These are phyloP conservation scores for Coemansia sp. DNA, from an alignment of 192 early-diverging fungal species.

Conservation along the genomic window DNA sequence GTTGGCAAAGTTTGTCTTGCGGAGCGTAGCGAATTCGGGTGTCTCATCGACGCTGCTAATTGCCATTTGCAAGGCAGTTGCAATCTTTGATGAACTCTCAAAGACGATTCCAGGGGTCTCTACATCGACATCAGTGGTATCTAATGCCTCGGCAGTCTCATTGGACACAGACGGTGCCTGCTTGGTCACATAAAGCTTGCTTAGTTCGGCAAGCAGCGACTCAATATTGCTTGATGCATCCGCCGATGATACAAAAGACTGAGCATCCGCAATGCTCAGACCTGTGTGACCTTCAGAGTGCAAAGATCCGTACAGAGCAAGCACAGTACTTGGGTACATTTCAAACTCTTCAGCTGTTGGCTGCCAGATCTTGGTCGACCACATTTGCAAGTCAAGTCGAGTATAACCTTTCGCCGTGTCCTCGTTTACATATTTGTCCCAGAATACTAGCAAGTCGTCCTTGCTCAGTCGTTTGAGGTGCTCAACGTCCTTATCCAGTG, in stretches of 20 bases:
- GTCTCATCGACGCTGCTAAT: background rate
- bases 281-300: background rate
- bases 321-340: background rate
- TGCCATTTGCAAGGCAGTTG: background rate
- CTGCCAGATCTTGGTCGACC: background rate
- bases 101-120: background rate
- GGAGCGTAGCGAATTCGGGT: background rate
- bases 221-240: background rate
- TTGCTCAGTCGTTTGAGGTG: constrained; percentile 19
- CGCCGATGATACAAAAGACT: background rate
- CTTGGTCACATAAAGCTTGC: background rate
- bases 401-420: constrained; percentile 16
- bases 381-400: background rate
- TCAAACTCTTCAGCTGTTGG: background rate
- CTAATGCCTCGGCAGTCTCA: background rate
- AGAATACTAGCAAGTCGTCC: constrained; percentile 31
- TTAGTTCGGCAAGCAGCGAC: background rate
- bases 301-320: background rate
- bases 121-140: background rate
- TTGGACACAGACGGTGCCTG: background rate
- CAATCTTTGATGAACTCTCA: background rate
- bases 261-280: background rate
- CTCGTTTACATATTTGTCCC: constrained; percentile 40
- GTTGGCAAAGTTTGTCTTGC: background rate
- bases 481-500: constrained; percentile 16